These are phyloP conservation scores for Tilletia walkeri DNA, from an alignment of 1,284 basidiomycete species.

Conservation along the genomic window DNA sequence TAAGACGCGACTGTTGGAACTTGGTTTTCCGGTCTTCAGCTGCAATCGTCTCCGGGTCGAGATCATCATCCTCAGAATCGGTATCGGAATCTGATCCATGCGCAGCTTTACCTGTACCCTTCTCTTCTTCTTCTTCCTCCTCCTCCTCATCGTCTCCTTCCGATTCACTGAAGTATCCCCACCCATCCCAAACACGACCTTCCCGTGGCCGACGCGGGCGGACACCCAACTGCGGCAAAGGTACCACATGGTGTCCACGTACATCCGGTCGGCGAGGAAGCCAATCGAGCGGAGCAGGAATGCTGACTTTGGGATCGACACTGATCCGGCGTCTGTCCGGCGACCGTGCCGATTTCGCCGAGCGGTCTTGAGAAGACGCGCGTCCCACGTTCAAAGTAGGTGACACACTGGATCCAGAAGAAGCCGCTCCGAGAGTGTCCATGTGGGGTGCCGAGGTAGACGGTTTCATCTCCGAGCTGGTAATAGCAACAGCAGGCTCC, in stretches of 20 bases:
- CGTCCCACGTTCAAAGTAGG: neutral
- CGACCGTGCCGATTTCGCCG: slow-evolving; percentile 1
- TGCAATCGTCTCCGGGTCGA: slow-evolving; percentile 44
- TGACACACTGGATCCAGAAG: no score
- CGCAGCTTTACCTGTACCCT: neutral
- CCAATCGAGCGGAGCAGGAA: slow-evolving; percentile 41
- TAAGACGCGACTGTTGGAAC: slow-evolving; percentile 35
- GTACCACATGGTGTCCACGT: slow-evolving; percentile 44
- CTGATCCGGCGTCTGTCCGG: neutral
- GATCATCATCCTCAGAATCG: slow-evolving; percentile 27
- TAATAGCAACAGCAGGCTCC: neutral
- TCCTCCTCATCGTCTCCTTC: slow-evolving; percentile 5
- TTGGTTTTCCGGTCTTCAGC: slow-evolving; percentile 44
- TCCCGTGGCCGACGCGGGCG: slow-evolving; percentile 49
- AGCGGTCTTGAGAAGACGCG: neutral
- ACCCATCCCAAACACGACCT: slow-evolving; percentile 42
- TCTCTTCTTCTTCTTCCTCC: slow-evolving; percentile 11
- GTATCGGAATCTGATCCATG: slow-evolving; percentile 21
- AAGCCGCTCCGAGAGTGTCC: neutral
- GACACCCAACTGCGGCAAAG: slow-evolving; percentile 47
- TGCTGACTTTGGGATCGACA: slow-evolving; percentile 38
- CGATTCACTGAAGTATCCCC: neutral
- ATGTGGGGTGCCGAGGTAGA: neutral
- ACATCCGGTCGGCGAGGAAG: slow-evolving; percentile 52
- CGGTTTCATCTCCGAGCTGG: neutral